phyloP scores from a whole-genome alignment of 352 stramenopile genomes.

The Pythium apleroticum region DNA sequence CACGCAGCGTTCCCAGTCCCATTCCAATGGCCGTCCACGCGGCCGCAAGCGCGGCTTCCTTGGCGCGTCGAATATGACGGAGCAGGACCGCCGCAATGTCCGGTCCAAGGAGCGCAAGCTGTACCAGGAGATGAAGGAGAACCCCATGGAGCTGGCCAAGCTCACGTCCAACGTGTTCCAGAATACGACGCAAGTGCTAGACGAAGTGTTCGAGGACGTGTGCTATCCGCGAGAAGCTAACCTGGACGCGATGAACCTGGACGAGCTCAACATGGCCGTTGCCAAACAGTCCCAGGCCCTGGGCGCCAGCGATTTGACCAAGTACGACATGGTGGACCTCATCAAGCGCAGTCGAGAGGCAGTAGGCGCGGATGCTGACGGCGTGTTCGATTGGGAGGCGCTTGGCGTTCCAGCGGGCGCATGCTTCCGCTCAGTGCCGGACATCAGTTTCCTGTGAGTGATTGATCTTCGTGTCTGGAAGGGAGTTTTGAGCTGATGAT shows the following conservation, averaged over 20 bases:
- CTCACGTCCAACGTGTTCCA: slow-evolving; percentile 61
- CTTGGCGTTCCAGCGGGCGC: slow-evolving; percentile 58
- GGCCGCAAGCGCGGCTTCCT: slow-evolving; percentile 49
- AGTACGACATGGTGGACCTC: slow-evolving; percentile 72
- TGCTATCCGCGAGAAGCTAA: slow-evolving; percentile 83
- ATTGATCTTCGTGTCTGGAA: background rate
- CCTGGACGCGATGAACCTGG: slow-evolving; percentile 76
- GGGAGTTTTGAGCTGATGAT: slow-evolving; percentile 1
- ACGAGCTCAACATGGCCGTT: slow-evolving; percentile 78
- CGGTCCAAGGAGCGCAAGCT: slow-evolving; percentile 79
- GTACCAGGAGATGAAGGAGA: slow-evolving; percentile 70
- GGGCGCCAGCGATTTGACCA: slow-evolving; percentile 71
- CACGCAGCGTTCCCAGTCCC: slow-evolving; percentile 8
- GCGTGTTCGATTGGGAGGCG: slow-evolving; percentile 62
- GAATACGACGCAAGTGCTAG: slow-evolving; percentile 56
- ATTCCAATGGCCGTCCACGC: slow-evolving; percentile 9
- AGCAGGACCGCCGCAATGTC: slow-evolving; percentile 70
- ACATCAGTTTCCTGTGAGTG: slow-evolving; percentile 70
- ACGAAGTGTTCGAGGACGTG: slow-evolving; percentile 77
- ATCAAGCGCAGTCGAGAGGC: slow-evolving; percentile 51
- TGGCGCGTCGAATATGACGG: slow-evolving; percentile 65
- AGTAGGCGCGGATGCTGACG: slow-evolving; percentile 37
- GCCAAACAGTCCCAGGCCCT: slow-evolving; percentile 73
- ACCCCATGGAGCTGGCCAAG: slow-evolving; percentile 63
- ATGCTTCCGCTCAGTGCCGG: slow-evolving; percentile 70